Percentiles rank a stretch among this genome's conserved stretches.
Evolutionary conservation across 1,284 basidiomycete genomes (phyloP).

Genomic region (Kwoniella shivajii): DNA sequence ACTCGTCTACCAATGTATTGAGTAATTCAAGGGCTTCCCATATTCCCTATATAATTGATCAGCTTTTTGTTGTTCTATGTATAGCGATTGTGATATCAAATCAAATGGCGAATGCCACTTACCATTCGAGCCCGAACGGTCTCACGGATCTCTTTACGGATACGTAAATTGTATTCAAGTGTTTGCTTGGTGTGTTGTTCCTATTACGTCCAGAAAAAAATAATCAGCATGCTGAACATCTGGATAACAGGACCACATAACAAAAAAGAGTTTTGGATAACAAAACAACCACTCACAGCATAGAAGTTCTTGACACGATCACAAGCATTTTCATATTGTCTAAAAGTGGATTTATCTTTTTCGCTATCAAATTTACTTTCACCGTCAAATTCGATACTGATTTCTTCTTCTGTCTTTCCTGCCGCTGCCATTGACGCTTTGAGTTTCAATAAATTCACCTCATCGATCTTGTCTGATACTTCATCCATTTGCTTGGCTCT

Average conservation of each 20-base stretch:
- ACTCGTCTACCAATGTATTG: conserved; percentile 83
- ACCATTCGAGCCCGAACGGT: conserved; percentile 47
- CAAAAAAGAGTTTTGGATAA: neutral
- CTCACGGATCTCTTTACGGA: conserved; percentile 54
- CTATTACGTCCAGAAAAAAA: conserved; percentile 51
- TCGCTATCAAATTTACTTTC: conserved; percentile 67
- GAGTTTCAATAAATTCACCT: conserved; percentile 56
- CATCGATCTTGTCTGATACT: conserved; percentile 74
- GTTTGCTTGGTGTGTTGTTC: conserved; percentile 92
- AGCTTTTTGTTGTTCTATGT: no score
- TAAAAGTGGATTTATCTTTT: conserved; percentile 70
- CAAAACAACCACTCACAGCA: conserved; percentile 27
- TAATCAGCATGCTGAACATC: no score
- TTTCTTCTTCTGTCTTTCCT: neutral
- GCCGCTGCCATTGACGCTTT: conserved; percentile 15
- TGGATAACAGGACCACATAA: no score
- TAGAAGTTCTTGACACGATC: conserved; percentile 86
- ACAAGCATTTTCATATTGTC: conserved; percentile 64
- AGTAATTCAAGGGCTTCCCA: conserved; percentile 92
- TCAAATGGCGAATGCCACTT: neutral
- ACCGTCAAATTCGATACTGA: conserved; percentile 59
- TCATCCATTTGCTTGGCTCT: conserved; percentile 59
- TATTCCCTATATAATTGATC: conserved; percentile 47
- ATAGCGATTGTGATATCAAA: no score
- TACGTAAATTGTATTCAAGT: conserved; percentile 75